Evolutionary conservation across 163 green algal species (phyloP), one percentile per base, ranked within the genome.

Genomic region (Chlorella variabilis): DNA sequence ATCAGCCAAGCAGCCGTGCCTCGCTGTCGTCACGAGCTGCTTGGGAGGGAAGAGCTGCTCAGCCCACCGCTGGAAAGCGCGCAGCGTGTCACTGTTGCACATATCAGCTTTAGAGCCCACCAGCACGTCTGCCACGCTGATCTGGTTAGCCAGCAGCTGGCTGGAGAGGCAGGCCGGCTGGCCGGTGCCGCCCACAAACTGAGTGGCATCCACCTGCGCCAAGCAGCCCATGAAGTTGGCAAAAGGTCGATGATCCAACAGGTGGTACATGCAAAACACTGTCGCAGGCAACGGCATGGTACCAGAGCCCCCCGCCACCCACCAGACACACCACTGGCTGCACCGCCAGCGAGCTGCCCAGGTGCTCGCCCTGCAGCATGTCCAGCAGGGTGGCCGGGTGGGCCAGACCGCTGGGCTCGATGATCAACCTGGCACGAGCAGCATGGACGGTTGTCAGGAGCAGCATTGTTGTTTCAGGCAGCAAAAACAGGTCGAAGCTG

Each of bases 351-450:
- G 86, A 68, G 27, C 31, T 51, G 17, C 71, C 42, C 42, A 92
- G 81, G 73, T 91, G 82, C 54, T 84, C 75, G 5, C 74, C 61
- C 21, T 71, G 71, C 39, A 94, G 74, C 61, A 83, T 77, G 65
- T 90, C 78, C 20, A 91, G 25, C 34, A 92, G 77, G 4, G 81
- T 77, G 62, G 84, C 31, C 5, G 71, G 71, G 38, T 84, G 54
- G 4, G 63, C 80, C 45, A 87, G 68, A 4, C 61, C 77, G 63
- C n/a, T 33, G 7, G 63, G 90, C 77, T 96, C 92, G 0, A 96
- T 92, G 5, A 95, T 33, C 31, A 96, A 73, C 9, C 91, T 70
- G 62, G n/a, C n/a, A n/a, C n/a, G n/a, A n/a, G n/a, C n/a, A n/a
- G n/a, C n/a, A n/a, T n/a, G n/a, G n/a, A n/a, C n/a, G n/a, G n/a